Evolutionary conservation across 2,329 filamentous ascomycete species (phyloP), one percentile per base, ranked within the genome.

Genomic region (Trichoderma koningiopsis): DNA sequence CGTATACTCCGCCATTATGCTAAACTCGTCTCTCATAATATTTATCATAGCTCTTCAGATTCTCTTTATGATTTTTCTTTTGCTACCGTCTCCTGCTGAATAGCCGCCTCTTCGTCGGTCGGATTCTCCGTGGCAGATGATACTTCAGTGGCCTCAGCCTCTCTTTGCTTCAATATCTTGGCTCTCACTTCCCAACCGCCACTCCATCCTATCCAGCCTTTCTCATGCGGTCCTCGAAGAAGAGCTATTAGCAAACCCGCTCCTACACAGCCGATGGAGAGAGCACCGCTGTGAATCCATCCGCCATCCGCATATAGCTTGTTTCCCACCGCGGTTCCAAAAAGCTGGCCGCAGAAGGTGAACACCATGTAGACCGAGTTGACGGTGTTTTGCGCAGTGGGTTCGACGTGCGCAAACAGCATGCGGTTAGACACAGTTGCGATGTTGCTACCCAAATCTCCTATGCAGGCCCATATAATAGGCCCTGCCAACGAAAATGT

Each of bases 331-430:
- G 86, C 83, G 0, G 89, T 90, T 0, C 92, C 92, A 2, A 89
- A 89, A 58, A 96, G 73, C 81, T 96, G 92, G 0, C 92, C 92
- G 33, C 86, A 88, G 74, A 95, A 95, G 0, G 87, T 88, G 8
- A 86, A 84, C 0, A 94, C 85, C 92, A 95, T 96, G 75, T 93
- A 96, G 1, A 89, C 91, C 0, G 92, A 94, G 76, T 96, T 96
- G 29, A 95, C 86, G 4, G 92, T 81, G 78, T 94, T 96, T 5
- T 91, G 81, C 0, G 89, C 89, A 70, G 88, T 89, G 0, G 92
- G 89, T 65, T 91, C 90, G 27, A 95, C 88, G 1, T 82, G 80
- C 73, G 92, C 94, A 24, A 96, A 91, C 4, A 87, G 85, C 0
- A 85, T 84, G 0, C 92, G 82, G 74, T 94, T 94, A 1, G 91